Base-by-base conservation (phyloP, 192 early-diverging fungal genomes). In the Linderina pennispora region DNA sequence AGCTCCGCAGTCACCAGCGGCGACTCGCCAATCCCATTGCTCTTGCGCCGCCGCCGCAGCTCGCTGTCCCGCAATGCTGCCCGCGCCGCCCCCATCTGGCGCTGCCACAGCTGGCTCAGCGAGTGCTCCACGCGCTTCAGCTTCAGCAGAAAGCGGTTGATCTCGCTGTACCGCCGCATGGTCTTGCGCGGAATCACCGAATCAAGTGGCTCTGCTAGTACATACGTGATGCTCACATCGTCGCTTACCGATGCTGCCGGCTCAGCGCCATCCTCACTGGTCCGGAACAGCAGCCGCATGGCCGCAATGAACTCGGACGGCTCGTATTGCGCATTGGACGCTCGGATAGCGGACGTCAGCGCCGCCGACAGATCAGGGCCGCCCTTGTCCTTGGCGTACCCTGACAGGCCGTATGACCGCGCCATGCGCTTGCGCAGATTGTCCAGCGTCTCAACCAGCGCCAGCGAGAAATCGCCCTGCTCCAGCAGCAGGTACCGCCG, bases 181-280 rank as follows among this genome's bases (percentile, higher is more conserved):
- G 80, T 74, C 17, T 68, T 53, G 23, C 76, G 73, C 6, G 77
- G 81, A 4, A 99, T 75, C 3, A 99, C 86, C 1, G 90, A 87
- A 44, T 84, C 85, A 43, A 99, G 72, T 4, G 96, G 94, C 19
- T 81, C 66, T 26, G 84, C 66, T 18, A 93, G 78, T 35, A 75
- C 80, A 65, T 99, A 99, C 52, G 84, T 79, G 8, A 99, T 68
- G n/a, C 79, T 77, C 58, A 99, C 94, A 0, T 93, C 82, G 51
- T 97, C 92, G n/a, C n/a, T n/a, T n/a, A n/a, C n/a, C 96, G 94
- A 99, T 0, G 90, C 89, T 36, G 65, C 66, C 42, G 90, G 85
- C 16, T 79, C 80, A 0, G 72, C 45, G 15, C 79, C 78, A 65
- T 79, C 42, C n/a, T 48, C 52, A n/a, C n/a, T n/a, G n/a, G n/a